Percentiles rank a stretch among this genome's conserved stretches.
phyloP scores from a whole-genome alignment of 106 monocot genomes.

The Dendrobium catenatum region DNA sequence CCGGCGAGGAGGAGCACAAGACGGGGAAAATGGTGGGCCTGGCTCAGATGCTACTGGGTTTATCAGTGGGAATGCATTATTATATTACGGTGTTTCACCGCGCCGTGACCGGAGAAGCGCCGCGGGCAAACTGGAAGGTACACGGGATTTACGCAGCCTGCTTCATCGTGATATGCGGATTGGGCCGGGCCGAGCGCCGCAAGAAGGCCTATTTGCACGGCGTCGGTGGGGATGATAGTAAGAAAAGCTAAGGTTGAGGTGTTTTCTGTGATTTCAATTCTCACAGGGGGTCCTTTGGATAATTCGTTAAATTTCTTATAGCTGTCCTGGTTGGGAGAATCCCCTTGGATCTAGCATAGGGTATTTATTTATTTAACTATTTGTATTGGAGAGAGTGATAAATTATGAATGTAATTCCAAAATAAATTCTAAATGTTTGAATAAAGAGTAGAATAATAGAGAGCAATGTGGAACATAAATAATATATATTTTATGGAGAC shows the following conservation, averaged over 20 bases:
- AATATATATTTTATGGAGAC: too few species aligned
- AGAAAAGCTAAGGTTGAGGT: constrained; percentile 41
- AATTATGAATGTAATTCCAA: too few species aligned
- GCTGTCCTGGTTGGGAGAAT: background rate
- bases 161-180: constrained; percentile 54
- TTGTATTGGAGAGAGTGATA: too few species aligned
- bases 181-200: constrained; percentile 46
- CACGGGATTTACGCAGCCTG: constrained; percentile 67
- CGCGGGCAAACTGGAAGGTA: constrained; percentile 68
- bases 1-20: constrained; percentile 1
- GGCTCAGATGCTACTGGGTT: constrained; percentile 11
- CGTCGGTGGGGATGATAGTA: constrained; percentile 43
- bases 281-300: too few species aligned
- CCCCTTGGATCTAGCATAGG: background rate
- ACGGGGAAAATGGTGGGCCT: constrained; percentile 1
- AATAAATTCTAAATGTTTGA: too few species aligned
- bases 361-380: too few species aligned
- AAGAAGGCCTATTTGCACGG: constrained; percentile 63
- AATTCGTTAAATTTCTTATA: too few species aligned
- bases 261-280: background rate
- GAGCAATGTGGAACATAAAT: too few species aligned
- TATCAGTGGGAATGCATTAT: constrained; percentile 77
- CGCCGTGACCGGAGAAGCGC: constrained; percentile 60
- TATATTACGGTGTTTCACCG: constrained; percentile 79
- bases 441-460: too few species aligned